Evolutionary conservation across 192 early-diverging fungal species (phyloP), one percentile per base, ranked within the genome.

Genomic region (Coemansia sp.): DNA sequence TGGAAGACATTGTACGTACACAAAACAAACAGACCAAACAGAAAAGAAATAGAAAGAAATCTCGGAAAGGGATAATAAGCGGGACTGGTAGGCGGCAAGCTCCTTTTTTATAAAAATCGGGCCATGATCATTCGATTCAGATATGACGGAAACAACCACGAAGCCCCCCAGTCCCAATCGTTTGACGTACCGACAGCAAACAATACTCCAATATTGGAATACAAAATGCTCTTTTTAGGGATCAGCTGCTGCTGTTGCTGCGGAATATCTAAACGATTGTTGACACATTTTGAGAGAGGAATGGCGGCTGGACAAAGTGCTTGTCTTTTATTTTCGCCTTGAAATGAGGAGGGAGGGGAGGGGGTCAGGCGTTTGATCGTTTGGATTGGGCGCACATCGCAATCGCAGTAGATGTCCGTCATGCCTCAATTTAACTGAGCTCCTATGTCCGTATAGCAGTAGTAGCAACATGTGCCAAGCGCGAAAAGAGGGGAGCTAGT

Each of bases 341-440:
- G 46, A 10, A 50, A 22, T 10, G 19, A 46, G n/a, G 45, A 53
- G 51, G 51, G 51, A 55, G 51, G 51, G 51, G 24, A 19, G n/a
- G 45, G 45, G 1, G 19, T 3, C 41, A 15, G 46, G 51, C 12
- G 10, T 55, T 27, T 55, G 51, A 55, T 55, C 51, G 22, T n/a
- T 55, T 55, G 6, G 46, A 50, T 50, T 50, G 46, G 20, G 46
- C 19, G 46, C n/a, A 50, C 46, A 8, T 20, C 19, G 19, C 13
- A 55, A 55, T 55, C 20, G 51, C 51, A 55, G 51, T 55, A 55
- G 27, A 55, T 55, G 9, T 4, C 51, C 24, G 27, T 5, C 51
- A 29, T 13, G 51, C 3, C 51, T 55, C 51, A 55, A 55, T 55
- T 55, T 55, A 55, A 55, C 51, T 55, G 51, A 55, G 51, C 12